Percentiles rank a stretch among this genome's conserved stretches.
Evolutionary conservation across 495 filamentous ascomycete genomes (phyloP).

Genomic region (Mycothermus thermophilus): DNA sequence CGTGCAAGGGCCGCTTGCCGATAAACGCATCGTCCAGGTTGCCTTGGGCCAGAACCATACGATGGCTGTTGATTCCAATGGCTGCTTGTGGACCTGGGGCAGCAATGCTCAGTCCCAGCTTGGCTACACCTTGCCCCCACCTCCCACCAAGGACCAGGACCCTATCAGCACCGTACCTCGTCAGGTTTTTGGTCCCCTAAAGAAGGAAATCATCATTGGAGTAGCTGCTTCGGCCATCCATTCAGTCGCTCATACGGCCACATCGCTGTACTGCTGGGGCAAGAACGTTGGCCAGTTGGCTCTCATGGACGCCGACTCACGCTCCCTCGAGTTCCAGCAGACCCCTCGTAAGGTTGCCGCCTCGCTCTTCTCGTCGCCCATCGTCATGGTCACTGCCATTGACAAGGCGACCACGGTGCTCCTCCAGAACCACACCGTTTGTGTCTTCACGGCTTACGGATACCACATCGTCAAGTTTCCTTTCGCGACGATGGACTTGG

Average conservation of each 20-base stretch:
- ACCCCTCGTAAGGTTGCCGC: slow-evolving; percentile 78
- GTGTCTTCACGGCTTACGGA: slow-evolving; percentile 85
- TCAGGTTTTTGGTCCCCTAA: slow-evolving; percentile 82
- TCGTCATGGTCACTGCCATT: slow-evolving; percentile 72
- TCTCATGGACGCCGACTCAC: slow-evolving; percentile 84
- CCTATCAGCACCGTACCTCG: slow-evolving; percentile 67
- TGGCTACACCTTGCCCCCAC: slow-evolving; percentile 53
- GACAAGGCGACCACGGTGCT: slow-evolving; percentile 80
- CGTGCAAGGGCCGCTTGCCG: slow-evolving; percentile 56
- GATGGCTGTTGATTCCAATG: slow-evolving; percentile 64
- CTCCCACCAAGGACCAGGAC: slow-evolving; percentile 53
- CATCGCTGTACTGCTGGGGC: slow-evolving; percentile 82
- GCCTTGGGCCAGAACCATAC: slow-evolving; percentile 87
- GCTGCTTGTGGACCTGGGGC: slow-evolving; percentile 87
- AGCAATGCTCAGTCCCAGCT: slow-evolving; percentile 78
- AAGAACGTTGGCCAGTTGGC: slow-evolving; percentile 94
- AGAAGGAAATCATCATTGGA: slow-evolving; percentile 68
- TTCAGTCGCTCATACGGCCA: slow-evolving; percentile 71
- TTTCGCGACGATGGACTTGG: slow-evolving; percentile 49
- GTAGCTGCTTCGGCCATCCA: slow-evolving; percentile 85
- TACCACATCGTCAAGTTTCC: slow-evolving; percentile 78
- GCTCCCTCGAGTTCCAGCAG: slow-evolving; percentile 68
- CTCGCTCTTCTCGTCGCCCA: slow-evolving; percentile 64
- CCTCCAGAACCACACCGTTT: slow-evolving; percentile 76
- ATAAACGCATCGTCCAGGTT: slow-evolving; percentile 54